Evolutionary conservation across 768 basidiomycete species (phyloP), one percentile per base, ranked within the genome.

Genomic region (Clavulina sp.): DNA sequence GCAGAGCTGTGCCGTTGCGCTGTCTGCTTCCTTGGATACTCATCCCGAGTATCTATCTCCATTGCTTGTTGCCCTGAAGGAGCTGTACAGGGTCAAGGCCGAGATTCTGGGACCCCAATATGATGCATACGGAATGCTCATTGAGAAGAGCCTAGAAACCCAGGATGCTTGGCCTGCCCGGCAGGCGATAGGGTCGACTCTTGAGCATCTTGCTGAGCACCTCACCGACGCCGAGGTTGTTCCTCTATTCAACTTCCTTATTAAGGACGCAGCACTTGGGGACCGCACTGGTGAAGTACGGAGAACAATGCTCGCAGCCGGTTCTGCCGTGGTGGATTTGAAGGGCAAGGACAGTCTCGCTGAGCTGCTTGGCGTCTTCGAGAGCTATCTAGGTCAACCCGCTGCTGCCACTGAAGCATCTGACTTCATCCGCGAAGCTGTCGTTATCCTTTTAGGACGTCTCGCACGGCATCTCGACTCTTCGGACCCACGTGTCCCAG

Each of bases 111-210:
- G 81, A 3, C 91, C 92, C 0, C 87, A 95, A 63, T 96, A 85
- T 60, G 95, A 97, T 62, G 69, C 82, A 73, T 99, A 84, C 64
- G 88, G 95, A 16, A 93, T 97, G 84, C 74, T 97, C 48, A 81
- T 93, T 48, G 77, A 84, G 19, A 75, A 80, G 58, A 91, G 80
- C 36, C 67, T 96, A n/a, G 82, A 87, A 59, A 76, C 83, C 24
- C 66, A 75, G 5, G 95, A 99, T 66, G 93, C 92, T 4, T 97
- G 84, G 84, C 73, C 78, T 41, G 71, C 81, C 19, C 75, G 95
- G 19, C 68, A 84, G 4, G 87, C 93, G 4, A 70, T 81, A 48
- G 81, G 83, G 1, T 64, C 67, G 18, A 65, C 83, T 0, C 78
- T 96, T 52, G 73, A 78, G 54, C 67, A 73, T 2, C 64, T 92